Base-by-base conservation (phyloP, 352 stramenopile genomes). In the Globisporangium acanthophoron region DNA sequence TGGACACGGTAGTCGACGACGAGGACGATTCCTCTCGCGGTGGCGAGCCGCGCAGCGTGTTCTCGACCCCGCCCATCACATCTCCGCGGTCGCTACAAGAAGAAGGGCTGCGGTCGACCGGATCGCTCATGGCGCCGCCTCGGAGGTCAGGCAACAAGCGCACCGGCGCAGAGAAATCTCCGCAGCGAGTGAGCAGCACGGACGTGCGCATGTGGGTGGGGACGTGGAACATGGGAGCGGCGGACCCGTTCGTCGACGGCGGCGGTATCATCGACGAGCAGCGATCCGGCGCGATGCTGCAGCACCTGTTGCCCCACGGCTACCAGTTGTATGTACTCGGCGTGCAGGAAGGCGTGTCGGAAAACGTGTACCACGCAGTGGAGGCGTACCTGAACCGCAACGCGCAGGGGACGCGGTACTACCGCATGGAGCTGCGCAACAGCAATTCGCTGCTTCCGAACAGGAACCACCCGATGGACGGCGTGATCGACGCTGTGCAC, bases 311-410 rank as follows among this genome's bases (percentile, higher is more conserved):
- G 11, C 87, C 87, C 1, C 74, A 86, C 27, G 87, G 81, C 1
- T 96, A 94, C 56, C 76, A 94, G 24, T 44, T 96, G n/a, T 96
- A 96, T 62, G 76, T 94, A 24, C 66, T 96, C 7, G 85, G 85
- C 31, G 64, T 95, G 15, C 87, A 96, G 56, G 87, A 96, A 59
- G 82, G 81, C n/a, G 77, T 92, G 24, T 90, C 78, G 6, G 85
- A 96, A 65, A 87, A 87, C 58, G 69, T 92, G 16, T 94, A 94
- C 67, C 81, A 92, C 67, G 79, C 80, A 13, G 71, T 94, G 20
- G 80, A 77, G 47, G 76, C 76, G 58, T 90, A 90, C 60, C 54
- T 91, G 47, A 91, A 93, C 56, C 79, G 77, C 21, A 93, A 93
- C 54, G 73, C 79, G 20, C 29, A 58, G 5, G 74, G 78, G 16